Conservation (phyloP, 495 filamentous ascomycete species). For the Apodospora peruviana region DNA sequence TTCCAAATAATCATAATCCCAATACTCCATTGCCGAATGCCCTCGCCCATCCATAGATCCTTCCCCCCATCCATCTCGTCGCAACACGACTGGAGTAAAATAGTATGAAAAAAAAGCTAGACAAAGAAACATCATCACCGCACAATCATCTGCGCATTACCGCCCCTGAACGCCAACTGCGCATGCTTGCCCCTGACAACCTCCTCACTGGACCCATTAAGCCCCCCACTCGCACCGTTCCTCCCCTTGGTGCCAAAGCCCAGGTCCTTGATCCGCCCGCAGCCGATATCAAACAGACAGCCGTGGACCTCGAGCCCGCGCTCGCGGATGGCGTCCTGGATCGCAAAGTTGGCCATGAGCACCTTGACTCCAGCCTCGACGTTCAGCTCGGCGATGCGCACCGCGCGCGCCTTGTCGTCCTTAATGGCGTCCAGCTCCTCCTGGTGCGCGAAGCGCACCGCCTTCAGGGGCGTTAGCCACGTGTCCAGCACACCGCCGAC, state of each 20-base stretch:
- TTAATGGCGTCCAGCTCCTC: constrained; percentile 47
- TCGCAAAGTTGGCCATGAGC: constrained; percentile 54
- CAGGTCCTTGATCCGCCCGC: constrained; percentile 55
- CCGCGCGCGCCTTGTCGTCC: constrained; percentile 42
- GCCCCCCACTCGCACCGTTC: not conserved
- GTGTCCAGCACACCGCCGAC: constrained; percentile 73
- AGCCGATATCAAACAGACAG: constrained; percentile 60
- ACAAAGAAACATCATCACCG: too few species aligned
- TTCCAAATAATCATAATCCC: too few species aligned
- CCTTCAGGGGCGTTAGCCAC: constrained; percentile 70
- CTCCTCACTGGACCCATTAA: constrained; percentile 11
- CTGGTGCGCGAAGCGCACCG: constrained; percentile 50
- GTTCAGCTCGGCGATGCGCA: constrained; percentile 62
- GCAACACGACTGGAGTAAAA: too few species aligned
- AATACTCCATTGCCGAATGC: too few species aligned
- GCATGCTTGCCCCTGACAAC: constrained; percentile 44
- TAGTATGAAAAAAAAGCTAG: too few species aligned
- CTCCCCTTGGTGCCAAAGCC: constrained; percentile 39
- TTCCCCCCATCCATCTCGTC: too few species aligned
- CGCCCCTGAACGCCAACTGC: constrained; percentile 42
- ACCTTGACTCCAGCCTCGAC: constrained; percentile 60
- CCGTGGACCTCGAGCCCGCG: constrained; percentile 71
- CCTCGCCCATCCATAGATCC: too few species aligned
- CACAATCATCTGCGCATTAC: constrained; percentile 22
- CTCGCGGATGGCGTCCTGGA: constrained; percentile 61